Evolutionary conservation across 805 yeast species (phyloP).

Genomic region (Cyberlindnera xishuangbannaensis): DNA sequence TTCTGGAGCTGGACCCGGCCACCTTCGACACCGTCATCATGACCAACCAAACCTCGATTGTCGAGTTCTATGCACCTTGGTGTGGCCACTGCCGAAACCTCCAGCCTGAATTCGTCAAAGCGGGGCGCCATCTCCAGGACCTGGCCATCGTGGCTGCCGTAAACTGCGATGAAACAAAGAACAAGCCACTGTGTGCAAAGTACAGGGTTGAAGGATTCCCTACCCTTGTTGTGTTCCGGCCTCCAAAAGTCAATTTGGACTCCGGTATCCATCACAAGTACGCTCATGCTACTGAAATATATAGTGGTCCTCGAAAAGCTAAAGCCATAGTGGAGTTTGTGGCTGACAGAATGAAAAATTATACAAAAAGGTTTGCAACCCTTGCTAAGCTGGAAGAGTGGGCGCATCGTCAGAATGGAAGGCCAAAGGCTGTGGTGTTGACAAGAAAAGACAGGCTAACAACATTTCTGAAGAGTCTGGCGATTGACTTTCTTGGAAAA

Average conservation of each 20-base stretch:
- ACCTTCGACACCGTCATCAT: constrained; percentile 59
- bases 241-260: constrained; percentile 51
- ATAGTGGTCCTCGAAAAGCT: constrained; percentile 55
- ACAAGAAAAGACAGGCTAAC: constrained; percentile 44
- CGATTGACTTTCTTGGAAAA: constrained; percentile 57
- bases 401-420: constrained; percentile 10
- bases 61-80: constrained; percentile 96
- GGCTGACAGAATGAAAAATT: constrained; percentile 56
- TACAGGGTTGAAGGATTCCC: constrained; percentile 76
- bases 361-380: constrained; percentile 46
- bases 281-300: constrained; percentile 48
- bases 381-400: constrained; percentile 28
- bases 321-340: constrained; percentile 50
- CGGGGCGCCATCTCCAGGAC: constrained; percentile 53
- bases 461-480: constrained; percentile 57
- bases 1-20: constrained; percentile 49
- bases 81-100: constrained; percentile 88
- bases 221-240: constrained; percentile 74
- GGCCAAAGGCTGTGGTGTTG: constrained; percentile 45
- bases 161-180: constrained; percentile 70
- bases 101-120: constrained; percentile 56
- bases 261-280: constrained; percentile 17
- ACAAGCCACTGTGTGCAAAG: constrained; percentile 63
- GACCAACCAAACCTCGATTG: constrained; percentile 74
- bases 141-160: constrained; percentile 71